Conservation (phyloP, 805 yeast genomes). For the Wickerhamiella shivajii region DNA sequence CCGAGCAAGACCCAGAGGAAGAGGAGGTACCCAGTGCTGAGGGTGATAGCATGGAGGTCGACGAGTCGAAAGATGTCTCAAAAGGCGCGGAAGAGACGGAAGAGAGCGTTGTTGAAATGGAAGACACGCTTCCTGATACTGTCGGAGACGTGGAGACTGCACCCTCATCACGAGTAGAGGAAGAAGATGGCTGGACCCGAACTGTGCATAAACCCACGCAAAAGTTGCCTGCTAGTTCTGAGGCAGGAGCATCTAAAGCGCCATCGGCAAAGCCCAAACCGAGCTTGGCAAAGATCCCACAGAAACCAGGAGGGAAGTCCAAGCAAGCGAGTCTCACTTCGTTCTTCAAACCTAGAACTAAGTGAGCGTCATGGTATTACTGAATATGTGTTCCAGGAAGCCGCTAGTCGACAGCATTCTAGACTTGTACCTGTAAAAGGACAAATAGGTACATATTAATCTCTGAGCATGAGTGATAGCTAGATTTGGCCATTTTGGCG, state of each 20-base stretch:
- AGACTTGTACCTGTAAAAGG: no score
- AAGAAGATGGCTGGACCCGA: background rate
- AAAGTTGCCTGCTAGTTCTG: background rate
- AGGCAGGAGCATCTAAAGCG: background rate
- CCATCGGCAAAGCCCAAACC: background rate
- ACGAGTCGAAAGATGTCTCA: no score
- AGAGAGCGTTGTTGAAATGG: background rate
- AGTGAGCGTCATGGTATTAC: no score
- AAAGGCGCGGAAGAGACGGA: background rate
- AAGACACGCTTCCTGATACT: background rate
- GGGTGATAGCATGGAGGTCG: no score
- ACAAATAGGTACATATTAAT: no score
- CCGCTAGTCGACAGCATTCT: no score
- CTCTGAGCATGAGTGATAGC: no score
- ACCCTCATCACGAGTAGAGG: background rate
- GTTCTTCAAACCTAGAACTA: no score
- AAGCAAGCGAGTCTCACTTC: constrained; percentile 6
- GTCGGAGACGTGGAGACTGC: background rate
- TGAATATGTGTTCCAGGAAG: no score
- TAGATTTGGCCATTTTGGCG: no score
- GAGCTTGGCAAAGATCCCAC: constrained; percentile 5
- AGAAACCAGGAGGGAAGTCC: background rate
- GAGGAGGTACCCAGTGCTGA: no score
- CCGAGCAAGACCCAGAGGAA: no score
- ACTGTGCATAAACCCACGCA: background rate